Percentiles rank a stretch among this genome's conserved stretches.
These are phyloP conservation scores for Scleromitrula shiraiana DNA, from an alignment of 2,329 filamentous ascomycete genomes.

Conservation along the genomic window DNA sequence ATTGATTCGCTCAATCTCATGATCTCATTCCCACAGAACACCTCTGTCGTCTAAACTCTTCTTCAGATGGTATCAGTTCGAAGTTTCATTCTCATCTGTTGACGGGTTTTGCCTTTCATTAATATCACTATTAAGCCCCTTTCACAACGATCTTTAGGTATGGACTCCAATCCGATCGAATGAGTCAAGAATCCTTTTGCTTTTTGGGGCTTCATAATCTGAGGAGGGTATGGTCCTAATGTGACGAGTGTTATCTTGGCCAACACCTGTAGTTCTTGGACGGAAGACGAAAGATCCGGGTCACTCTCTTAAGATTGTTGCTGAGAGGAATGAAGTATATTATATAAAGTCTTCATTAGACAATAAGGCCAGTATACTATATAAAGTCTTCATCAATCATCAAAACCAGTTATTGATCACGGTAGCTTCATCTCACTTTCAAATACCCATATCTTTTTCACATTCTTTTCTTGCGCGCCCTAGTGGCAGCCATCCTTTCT, in stretches of 20 bases:
- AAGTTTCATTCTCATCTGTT: slow-evolving; percentile 17
- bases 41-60: slow-evolving; percentile 1
- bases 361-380: no score
- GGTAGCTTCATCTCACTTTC: not conserved
- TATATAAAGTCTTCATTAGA: not conserved
- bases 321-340: slow-evolving; percentile 5
- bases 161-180: not conserved
- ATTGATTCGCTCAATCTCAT: not conserved
- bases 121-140: not conserved
- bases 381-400: not conserved
- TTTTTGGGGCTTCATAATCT: no score
- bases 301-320: not conserved
- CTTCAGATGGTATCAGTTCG: slow-evolving; percentile 15
- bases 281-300: slow-evolving; percentile 23
- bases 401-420: no score
- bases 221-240: slow-evolving; percentile 13
- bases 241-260: slow-evolving; percentile 14
- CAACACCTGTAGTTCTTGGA: slow-evolving; percentile 10
- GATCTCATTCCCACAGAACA: not conserved
- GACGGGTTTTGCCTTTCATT: slow-evolving; percentile 13
- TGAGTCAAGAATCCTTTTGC: not conserved
- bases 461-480: slow-evolving; percentile 28
- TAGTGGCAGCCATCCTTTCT: slow-evolving; percentile 24
- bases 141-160: slow-evolving; percentile 6
- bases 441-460: slow-evolving; percentile 14